Percentiles rank a stretch among this genome's conserved stretches.
Conservation (phyloP, 345 rosid species). For the rapeseed (Brassica napus) region Da-Ae NC_063452.1:55528001-55528500, state of each 20-base stretch:
- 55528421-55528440: slow-evolving; percentile 83
- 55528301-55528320: not conserved
- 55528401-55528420: slow-evolving; percentile 75
- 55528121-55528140: slow-evolving; percentile 16
- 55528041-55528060: slow-evolving; percentile 33
- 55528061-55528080: slow-evolving; percentile 27
- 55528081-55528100: slow-evolving; percentile 21
- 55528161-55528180: not conserved
- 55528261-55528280: not conserved
- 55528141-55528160: slow-evolving; percentile 32
- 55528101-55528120: slow-evolving; percentile 40
- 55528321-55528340: not conserved
- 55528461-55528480: slow-evolving; percentile 67
- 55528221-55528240: not conserved
- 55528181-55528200: not conserved
- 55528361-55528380: slow-evolving; percentile 56
- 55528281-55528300: not conserved
- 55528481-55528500: slow-evolving; percentile 71
- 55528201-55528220: not conserved
- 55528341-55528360: slow-evolving; percentile 47
- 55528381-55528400: slow-evolving; percentile 86
- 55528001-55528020: slow-evolving; percentile 24
- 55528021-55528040: slow-evolving; percentile 37
- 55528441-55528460: slow-evolving; percentile 72
- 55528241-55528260: not conserved